A percentile compares a stretch with the other conserved stretches of the same genome.
These are phyloP conservation scores for Pontederia paniculata DNA, from an alignment of 176 grass and related monocot species.

Conservation along the genomic window DNA sequence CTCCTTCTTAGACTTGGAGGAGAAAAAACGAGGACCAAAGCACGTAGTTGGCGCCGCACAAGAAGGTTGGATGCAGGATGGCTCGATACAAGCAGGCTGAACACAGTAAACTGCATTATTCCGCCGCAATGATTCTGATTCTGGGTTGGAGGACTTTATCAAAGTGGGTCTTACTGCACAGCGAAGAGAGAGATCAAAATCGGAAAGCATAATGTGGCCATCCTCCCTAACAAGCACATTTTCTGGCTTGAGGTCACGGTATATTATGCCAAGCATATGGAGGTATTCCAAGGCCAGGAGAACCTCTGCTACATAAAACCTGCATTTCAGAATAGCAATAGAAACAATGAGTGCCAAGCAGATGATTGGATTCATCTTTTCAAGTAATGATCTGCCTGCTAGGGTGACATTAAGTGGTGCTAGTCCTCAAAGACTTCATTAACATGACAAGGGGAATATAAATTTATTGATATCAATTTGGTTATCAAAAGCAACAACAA, in stretches of 20 bases:
- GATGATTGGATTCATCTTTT: no score
- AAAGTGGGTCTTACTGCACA: constrained; percentile 58
- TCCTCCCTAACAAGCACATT: constrained; percentile 78
- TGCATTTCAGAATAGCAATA: constrained; percentile 13
- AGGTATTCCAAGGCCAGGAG: constrained; percentile 80
- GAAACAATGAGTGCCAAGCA: no score
- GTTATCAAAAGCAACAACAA: no score
- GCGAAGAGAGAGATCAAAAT: constrained; percentile 59
- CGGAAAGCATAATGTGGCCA: constrained; percentile 85
- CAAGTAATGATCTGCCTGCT: no score
- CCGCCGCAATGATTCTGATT: constrained; percentile 34
- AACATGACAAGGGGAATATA: no score
- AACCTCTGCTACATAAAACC: constrained; percentile 79
- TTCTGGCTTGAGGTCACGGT: constrained; percentile 80
- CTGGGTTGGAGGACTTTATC: constrained; percentile 45
- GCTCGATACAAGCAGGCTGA: constrained; percentile 45
- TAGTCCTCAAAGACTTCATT: no score
- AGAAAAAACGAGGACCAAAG: constrained; percentile 67
- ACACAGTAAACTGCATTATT: constrained; percentile 37
- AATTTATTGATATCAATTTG: no score
- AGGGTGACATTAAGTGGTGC: no score
- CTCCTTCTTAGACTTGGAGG: constrained; percentile 61
- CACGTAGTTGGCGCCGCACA: constrained; percentile 54
- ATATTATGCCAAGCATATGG: constrained; percentile 80
- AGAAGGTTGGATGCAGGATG: constrained; percentile 66